Base-by-base conservation (phyloP, 2,329 filamentous ascomycete genomes). In the Gaeumannomyces tritici region DNA sequence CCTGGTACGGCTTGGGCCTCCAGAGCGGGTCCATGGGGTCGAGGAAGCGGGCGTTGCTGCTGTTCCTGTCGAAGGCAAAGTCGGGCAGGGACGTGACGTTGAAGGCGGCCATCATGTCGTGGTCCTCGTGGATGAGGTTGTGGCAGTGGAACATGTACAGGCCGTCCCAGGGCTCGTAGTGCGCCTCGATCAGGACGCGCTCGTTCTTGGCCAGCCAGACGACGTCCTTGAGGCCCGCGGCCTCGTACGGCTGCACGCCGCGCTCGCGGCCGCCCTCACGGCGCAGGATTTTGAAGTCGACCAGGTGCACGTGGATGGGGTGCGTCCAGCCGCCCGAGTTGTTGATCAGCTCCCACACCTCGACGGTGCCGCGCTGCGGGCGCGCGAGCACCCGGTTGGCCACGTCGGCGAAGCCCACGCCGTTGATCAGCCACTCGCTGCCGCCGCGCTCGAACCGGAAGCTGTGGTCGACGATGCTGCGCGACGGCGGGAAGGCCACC, bases 261-360 rank as follows among this genome's bases (percentile, higher is more conserved):
- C 75, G 73, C 12, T 76, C 77, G 0, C n/a, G 27, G 3, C 54
- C 29, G 6, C 79, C 79, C 0, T 69, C 76, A 21, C 83, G 79
- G 9, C 73, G 74, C 24, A 84, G 67, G 55, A 86, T 74, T 62
- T 80, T 77, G 70, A 86, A 82, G 67, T 85, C 83, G 59, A 87
- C 79, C 1, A 86, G 74, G 67, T 86, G 83, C 59, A 86, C 78
- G 69, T 86, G 83, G 35, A 80, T 72, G 1, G 82, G 83, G 66
- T 85, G 83, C 3, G 77, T 76, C 70, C 80, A 81, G 29, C 76
- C 78, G 21, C 78, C 80, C 13, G 74, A 75, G 31, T 71, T 73
- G 69, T 86, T 84, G 63, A 76, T 73, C 8, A 83, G 71, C 68
- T 78, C 74, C 79, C 79, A 83, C 57, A 78, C 73, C 70, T 82